Percentiles rank a stretch among this genome's conserved stretches.
Evolutionary conservation across 1,284 basidiomycete genomes (phyloP).

Genomic region (Laetiporus sulphureus): DNA sequence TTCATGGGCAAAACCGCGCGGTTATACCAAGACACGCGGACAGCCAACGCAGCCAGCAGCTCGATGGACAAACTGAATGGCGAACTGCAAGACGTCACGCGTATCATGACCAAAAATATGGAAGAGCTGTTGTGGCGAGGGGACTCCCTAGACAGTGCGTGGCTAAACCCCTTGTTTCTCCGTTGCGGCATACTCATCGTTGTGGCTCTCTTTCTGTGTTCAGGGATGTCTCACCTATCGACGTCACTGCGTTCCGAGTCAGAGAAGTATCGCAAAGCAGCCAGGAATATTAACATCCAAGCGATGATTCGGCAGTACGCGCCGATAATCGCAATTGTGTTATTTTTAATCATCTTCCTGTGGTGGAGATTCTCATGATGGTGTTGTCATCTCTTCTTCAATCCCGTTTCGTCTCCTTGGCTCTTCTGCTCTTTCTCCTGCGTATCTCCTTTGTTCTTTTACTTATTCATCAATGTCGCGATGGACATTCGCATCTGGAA

Average conservation of each 20-base stretch:
- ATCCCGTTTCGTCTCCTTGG: too few species aligned
- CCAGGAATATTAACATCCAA: conserved; percentile 90
- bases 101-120: conserved; percentile 99
- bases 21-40: conserved; percentile 90
- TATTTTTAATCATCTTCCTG: conserved; percentile 82
- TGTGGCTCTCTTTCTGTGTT: conserved; percentile 1
- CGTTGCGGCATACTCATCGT: conserved; percentile 1
- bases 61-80: conserved; percentile 89
- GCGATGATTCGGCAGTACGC: conserved; percentile 96
- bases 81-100: conserved; percentile 94
- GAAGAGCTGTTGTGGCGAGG: conserved; percentile 98
- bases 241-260: conserved; percentile 96
- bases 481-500: too few species aligned
- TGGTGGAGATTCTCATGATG: conserved; percentile 83
- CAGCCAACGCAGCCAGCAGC: conserved; percentile 62
- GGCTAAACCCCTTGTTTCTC: conserved; percentile 1
- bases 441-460: too few species aligned
- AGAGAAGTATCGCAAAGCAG: conserved; percentile 95
- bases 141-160: conserved; percentile 88
- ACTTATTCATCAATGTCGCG: too few species aligned
- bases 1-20: conserved; percentile 98
- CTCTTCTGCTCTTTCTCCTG: too few species aligned
- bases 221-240: conserved; percentile 97
- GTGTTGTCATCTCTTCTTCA: conserved; percentile 9
- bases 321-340: conserved; percentile 74